Conservation (phyloP, 1,139 yeast genomes). For the Saccharomyces hybrid region DNA sequence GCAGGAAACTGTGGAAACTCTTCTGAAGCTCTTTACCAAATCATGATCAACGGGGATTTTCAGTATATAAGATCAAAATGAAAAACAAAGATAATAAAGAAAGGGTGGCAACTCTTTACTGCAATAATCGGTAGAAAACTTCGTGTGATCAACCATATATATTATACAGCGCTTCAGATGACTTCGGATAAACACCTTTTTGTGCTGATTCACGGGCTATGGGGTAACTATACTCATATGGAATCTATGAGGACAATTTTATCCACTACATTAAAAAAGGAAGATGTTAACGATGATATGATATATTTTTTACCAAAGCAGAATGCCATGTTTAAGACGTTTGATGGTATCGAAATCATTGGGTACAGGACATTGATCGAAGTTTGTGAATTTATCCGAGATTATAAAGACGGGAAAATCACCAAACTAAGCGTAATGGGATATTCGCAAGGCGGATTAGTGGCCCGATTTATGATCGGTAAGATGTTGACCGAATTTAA, state of each 20-base stretch:
- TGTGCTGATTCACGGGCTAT: slow-evolving; percentile 78
- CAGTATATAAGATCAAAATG: background rate
- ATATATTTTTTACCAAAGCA: slow-evolving; percentile 58
- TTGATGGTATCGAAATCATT: slow-evolving; percentile 72
- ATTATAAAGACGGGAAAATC: slow-evolving; percentile 35
- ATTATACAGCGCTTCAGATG: slow-evolving; percentile 6
- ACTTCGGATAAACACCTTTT: slow-evolving; percentile 48
- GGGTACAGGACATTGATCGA: slow-evolving; percentile 65
- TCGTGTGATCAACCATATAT: background rate
- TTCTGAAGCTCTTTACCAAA: slow-evolving; percentile 20
- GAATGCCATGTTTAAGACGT: slow-evolving; percentile 70
- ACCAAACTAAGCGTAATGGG: slow-evolving; percentile 42
- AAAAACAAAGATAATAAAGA: background rate
- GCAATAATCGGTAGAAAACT: background rate
- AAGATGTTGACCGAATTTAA: slow-evolving; percentile 26
- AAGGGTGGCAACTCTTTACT: background rate
- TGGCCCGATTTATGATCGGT: slow-evolving; percentile 64
- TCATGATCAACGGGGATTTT: slow-evolving; percentile 8
- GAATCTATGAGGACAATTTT: slow-evolving; percentile 49
- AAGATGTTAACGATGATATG: slow-evolving; percentile 37
- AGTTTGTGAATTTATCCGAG: slow-evolving; percentile 41
- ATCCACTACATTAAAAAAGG: slow-evolving; percentile 34
- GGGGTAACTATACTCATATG: slow-evolving; percentile 81
- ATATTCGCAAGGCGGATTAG: slow-evolving; percentile 48
- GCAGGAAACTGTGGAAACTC: slow-evolving; percentile 26